Percentiles rank a stretch among this genome's conserved stretches.
phyloP scores from a whole-genome alignment of 345 rosid genomes.

The Aegle marmelos region DNA sequence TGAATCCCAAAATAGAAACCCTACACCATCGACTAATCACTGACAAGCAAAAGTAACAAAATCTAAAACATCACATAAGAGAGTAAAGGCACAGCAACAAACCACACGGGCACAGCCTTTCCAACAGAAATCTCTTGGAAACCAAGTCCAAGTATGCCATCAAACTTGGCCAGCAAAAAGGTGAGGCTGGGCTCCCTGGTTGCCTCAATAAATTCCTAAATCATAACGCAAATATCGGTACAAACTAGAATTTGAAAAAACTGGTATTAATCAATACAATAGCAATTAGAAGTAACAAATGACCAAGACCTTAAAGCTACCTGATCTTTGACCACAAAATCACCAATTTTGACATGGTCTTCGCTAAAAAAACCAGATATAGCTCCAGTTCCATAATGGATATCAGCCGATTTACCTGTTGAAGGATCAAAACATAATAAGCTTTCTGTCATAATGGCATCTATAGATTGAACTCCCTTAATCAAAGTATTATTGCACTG shows the following conservation, averaged over 20 bases:
- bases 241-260: neutral
- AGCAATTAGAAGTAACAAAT: neutral
- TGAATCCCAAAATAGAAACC: neutral
- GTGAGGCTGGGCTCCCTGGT: constrained; percentile 79
- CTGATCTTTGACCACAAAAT: constrained; percentile 74
- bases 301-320: constrained; percentile 26
- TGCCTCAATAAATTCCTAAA: constrained; percentile 90
- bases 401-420: constrained; percentile 58
- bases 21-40: neutral
- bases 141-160: constrained; percentile 78
- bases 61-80: neutral
- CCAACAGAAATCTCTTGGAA: constrained; percentile 73
- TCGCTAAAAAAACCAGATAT: constrained; percentile 82
- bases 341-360: constrained; percentile 77
- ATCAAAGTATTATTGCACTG: neutral
- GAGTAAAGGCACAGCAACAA: neutral
- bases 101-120: constrained; percentile 66
- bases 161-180: constrained; percentile 81
- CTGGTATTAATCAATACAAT: neutral
- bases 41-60: neutral
- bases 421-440: neutral
- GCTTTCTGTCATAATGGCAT: neutral
- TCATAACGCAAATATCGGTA: neutral
- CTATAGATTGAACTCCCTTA: neutral
- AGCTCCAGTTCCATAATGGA: constrained; percentile 89